Percentiles rank a stretch among this genome's conserved stretches.
phyloP scores from a whole-genome alignment of 371 early-diverging fungal species.

The Saksenaea vasiformis region DNA sequence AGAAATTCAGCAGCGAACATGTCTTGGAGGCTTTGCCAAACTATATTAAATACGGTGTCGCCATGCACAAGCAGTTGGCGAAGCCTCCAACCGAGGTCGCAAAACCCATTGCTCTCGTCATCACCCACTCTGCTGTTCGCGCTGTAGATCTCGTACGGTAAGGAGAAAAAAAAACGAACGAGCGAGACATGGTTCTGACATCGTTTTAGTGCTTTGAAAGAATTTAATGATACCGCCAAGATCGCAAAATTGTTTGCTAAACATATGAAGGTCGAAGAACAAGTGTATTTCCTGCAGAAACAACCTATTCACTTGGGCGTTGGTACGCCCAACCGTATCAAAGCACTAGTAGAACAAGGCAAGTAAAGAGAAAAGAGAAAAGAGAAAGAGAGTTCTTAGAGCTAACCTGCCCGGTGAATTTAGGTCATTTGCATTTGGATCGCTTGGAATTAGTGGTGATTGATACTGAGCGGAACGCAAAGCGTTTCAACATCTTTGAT shows the following conservation, averaged over 20 bases:
- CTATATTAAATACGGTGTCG: conserved; percentile 61
- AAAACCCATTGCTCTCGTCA: conserved; percentile 69
- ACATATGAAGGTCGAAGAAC: conserved; percentile 82
- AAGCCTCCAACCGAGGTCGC: conserved; percentile 53
- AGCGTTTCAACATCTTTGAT: conserved; percentile 75
- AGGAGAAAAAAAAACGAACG: not conserved
- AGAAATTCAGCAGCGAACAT: conserved; percentile 55
- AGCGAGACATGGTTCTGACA: not conserved
- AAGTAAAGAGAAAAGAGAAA: conserved; percentile 7
- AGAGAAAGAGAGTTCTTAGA: conserved; percentile 16
- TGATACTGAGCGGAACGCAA: conserved; percentile 76
- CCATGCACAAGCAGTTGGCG: conserved; percentile 49
- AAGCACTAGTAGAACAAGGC: conserved; percentile 66
- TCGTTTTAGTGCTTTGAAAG: conserved; percentile 27
- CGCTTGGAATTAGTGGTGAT: conserved; percentile 69
- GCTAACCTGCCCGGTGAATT: too few species aligned
- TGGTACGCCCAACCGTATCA: conserved; percentile 83
- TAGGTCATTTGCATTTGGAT: conserved; percentile 64
- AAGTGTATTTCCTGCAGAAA: conserved; percentile 61
- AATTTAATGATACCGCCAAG: conserved; percentile 51
- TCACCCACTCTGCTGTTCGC: conserved; percentile 77
- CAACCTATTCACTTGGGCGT: conserved; percentile 71
- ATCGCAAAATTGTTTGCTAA: conserved; percentile 85
- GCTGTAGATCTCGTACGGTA: conserved; percentile 70
- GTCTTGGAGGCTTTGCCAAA: conserved; percentile 54